phyloP scores from a whole-genome alignment of 345 rosid species.

The Syzygium aromaticum region DNA sequence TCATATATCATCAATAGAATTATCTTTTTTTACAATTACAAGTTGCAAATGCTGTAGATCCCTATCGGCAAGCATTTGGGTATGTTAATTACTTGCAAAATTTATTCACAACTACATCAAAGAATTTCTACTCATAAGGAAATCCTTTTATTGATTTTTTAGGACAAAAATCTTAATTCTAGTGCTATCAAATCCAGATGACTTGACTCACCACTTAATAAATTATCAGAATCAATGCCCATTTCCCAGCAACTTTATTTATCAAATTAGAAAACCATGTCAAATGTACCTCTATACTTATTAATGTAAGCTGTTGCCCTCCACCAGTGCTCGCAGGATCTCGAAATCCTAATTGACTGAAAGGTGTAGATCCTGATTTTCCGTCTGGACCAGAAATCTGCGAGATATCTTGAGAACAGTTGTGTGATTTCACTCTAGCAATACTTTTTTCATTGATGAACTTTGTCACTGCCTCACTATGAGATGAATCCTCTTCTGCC shows the following conservation, averaged over 20 bases:
- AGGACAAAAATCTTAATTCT: background rate
- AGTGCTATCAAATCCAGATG: background rate
- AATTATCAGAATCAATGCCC: background rate
- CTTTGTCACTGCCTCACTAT: conserved; percentile 1
- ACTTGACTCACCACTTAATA: background rate
- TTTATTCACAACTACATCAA: background rate
- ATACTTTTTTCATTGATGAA: conserved; percentile 20
- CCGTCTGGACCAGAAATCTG: conserved; percentile 88
- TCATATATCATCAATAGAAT: background rate
- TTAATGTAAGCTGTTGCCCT: conserved; percentile 83
- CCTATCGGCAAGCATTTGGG: background rate
- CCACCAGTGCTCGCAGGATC: conserved; percentile 96
- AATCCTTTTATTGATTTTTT: background rate
- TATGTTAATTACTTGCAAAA: background rate
- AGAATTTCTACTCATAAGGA: background rate
- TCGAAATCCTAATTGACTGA: conserved; percentile 90
- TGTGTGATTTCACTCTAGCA: conserved; percentile 15
- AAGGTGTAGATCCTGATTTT: conserved; percentile 71
- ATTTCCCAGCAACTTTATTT: background rate
- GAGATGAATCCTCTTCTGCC: conserved; percentile 15
- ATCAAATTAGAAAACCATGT: background rate
- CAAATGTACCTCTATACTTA: conserved; percentile 77
- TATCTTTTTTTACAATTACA: background rate
- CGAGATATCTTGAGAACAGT: conserved; percentile 48
- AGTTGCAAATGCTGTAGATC: background rate